Evolutionary conservation across 2,329 filamentous ascomycete species (phyloP), one percentile per base, ranked within the genome.

Genomic region (Zasmidium cellare): DNA sequence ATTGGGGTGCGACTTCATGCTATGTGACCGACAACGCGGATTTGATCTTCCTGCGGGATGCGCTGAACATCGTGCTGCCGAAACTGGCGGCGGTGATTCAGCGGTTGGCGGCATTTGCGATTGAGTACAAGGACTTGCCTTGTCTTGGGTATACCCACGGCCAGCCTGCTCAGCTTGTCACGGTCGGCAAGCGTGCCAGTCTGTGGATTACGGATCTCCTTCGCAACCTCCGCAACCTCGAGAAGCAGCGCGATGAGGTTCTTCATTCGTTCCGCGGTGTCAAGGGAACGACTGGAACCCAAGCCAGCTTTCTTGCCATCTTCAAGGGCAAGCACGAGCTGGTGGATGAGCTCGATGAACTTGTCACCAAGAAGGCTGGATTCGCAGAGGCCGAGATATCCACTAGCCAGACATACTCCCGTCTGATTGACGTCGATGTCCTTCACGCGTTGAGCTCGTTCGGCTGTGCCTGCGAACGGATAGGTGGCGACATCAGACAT

Each of bases 381-480:
- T 89, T 89, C 71, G 73, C 74, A 46, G 79, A 79, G 28, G 80
- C 81, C 47, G 88, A 84, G 69, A 81, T 82, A 61, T 84, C 91
- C 58, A 88, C 87, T 7, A 86, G 85, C 19, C 89, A 92, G 71
- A 90, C 87, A 6, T 90, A 90, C 76, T 87, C 88, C 3, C 84
- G 91, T 62, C 94, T 94, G 77, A 87, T 96, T 55, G 92, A 97
- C 71, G 80, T 90, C 44, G 81, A 87, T 56, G 80, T 96, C n/a
- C 83, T 87, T 67, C 92, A 94, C 70, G 90, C 89, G n/a, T 79
- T 96, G 31, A 82, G 84, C 28, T 90, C 86, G 1, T 86, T 96
- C 52, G 92, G 90, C 22, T 83, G 90, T n/a, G 91, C 90, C 0
- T 89, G 86, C 51, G 84, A 90, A 70, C 85, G 87, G 59, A 92